Percentiles rank a stretch among this genome's conserved stretches.
Evolutionary conservation across 805 yeast species (phyloP).

Genomic region (Kurtzmaniella cleridarum): DNA sequence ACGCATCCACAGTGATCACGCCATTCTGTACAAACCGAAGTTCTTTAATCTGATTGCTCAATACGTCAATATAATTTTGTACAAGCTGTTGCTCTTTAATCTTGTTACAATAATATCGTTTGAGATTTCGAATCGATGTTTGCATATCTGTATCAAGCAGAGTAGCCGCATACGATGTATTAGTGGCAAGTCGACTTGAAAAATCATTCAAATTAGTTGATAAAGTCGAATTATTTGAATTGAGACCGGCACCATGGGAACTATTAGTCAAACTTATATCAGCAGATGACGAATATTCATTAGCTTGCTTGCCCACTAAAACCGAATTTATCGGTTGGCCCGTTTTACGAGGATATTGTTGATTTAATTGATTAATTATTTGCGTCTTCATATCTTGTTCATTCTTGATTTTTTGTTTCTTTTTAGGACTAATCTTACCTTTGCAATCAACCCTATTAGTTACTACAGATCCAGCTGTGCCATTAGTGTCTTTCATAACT

Average conservation of each 20-base stretch:
- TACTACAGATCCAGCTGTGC: too few relatives aligned
- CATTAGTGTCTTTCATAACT: background rate
- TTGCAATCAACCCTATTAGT: background rate
- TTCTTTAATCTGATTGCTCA: slow-evolving; percentile 39
- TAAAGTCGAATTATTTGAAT: too few relatives aligned
- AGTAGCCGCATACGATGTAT: background rate
- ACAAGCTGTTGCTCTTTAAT: slow-evolving; percentile 40
- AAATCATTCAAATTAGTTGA: background rate
- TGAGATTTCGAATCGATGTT: slow-evolving; percentile 16
- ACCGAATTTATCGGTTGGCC: background rate
- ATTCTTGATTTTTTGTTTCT: slow-evolving; percentile 8
- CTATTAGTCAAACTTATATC: too few relatives aligned
- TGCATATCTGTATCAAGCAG: background rate
- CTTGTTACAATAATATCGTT: slow-evolving; percentile 28
- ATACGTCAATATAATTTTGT: slow-evolving; percentile 36
- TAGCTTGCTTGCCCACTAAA: too few relatives aligned
- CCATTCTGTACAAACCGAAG: slow-evolving; percentile 39
- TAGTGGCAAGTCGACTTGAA: background rate
- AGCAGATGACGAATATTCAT: too few relatives aligned
- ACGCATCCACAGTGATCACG: slow-evolving; percentile 38
- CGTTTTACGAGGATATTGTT: slow-evolving; percentile 1
- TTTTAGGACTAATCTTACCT: slow-evolving; percentile 7
- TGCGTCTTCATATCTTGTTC: slow-evolving; percentile 4
- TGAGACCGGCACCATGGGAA: too few relatives aligned
- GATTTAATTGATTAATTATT: slow-evolving; percentile 6